Evolutionary conservation across 129 eudicot species (phyloP), one percentile per base, ranked within the genome.

Genomic region (Escallonia rubra): DNA sequence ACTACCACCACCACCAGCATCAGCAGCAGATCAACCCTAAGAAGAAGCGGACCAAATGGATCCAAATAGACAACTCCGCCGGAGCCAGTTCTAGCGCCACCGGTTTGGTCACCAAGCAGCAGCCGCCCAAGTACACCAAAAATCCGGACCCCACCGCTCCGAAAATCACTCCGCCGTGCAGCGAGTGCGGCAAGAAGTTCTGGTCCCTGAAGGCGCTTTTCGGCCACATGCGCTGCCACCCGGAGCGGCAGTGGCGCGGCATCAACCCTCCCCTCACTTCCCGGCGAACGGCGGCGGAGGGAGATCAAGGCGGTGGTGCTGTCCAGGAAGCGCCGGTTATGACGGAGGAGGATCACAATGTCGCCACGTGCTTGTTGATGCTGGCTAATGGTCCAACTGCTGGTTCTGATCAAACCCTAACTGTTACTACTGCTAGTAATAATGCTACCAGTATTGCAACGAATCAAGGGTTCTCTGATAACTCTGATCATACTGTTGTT

Each of bases 221-320:
- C 47, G 97, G 97, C 43, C 97, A 91, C 84, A 91, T 91, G 97
- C 93, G 97, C 43, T 91, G 96, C 85, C 97, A 91, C 77, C 97
- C 97, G 1, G 97, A 91, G 60, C 83, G 97, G 64, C 81, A 83
- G 62, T 91, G 97, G 97, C 85, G 96, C 44, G 34, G 34, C 34
- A 23, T 23, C 34, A 23, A 23, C 34, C 34, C 34, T 23, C 34
- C 34, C 34, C 34, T 23, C 34, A 23, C 34, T 23, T 23, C 34
- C 34, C 34, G 34, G 34, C 34, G 34, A 23, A 23, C 34, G 34
- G 34, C 34, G 34, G 34, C 34, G 34, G 34, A 23, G 34, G 34
- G 34, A 23, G 34, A 23, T 23, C 34, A 23, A 0, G 34, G 34
- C 34, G 34, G 1, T 23, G 34, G 13, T 9, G 10, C 55, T 50